Base-by-base conservation (phyloP, 176 grass and related monocot species). In the Aegilops bicornis region DNA sequence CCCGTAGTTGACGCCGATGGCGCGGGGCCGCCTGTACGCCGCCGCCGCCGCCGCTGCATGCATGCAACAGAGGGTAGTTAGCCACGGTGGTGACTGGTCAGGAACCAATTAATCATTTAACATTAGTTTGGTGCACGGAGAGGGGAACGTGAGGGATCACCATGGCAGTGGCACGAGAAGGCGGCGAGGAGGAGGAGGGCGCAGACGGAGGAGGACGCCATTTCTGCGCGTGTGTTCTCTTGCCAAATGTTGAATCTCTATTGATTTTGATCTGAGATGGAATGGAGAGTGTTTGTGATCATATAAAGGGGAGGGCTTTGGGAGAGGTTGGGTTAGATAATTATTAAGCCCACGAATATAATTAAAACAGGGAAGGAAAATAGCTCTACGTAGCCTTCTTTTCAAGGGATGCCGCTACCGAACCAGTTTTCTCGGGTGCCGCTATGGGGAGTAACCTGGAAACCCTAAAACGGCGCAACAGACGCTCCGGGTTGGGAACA, bases 1-100 rank as follows among this genome's bases (percentile, higher is more conserved):
- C 31, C 96, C 96, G 87, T 96, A 98, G 92, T 98, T 94, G 76
- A 98, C 89, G 42, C 96, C 96, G 59, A 96, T n/a, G 12, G 88
- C 88, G 35, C 40, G 50, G 64, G 81, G 54, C 54, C 54, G 54
- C 54, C 19, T 59, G 54, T 59, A 59, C 54, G 24, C 73, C 73
- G 42, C 73, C 72, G 72, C 40, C 39, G 39, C 12, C 43, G 70
- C 24, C 43, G 24, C 73, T 76, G 43, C 73, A 76, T 50, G 73
- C 73, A 76, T 30, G 73, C 43, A 76, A 76, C 24, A 76, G 15
- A 52, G 45, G 30, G 9, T 25, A 75, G 24, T 75, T 75, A 75
- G 43, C 8, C 24, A 17, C 42, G 45, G 45, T 14, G 45, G 45
- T 48, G 1, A 24, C 7, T 27, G n/a, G n/a, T 27, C 14, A 27